Percentiles rank a stretch among this genome's conserved stretches.
These are phyloP conservation scores for Apiotrichum veenhuisii DNA, from an alignment of 1,284 basidiomycete species.

Conservation along the genomic window DNA sequence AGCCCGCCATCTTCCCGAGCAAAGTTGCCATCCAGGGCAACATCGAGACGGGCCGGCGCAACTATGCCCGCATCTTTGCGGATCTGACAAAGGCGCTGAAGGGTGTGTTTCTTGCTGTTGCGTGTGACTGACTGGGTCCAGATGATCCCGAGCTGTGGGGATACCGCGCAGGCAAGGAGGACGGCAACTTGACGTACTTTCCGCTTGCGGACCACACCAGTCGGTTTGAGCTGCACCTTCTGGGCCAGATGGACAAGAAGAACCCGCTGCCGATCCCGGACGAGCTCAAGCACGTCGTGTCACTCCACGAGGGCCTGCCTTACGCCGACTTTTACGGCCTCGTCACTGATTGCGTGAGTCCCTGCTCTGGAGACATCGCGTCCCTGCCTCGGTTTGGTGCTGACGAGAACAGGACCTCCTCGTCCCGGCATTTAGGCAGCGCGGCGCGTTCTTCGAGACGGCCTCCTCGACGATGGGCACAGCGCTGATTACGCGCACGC, in stretches of 20 bases:
- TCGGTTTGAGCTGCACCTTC: constrained; percentile 8
- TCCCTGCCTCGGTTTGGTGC: neutral
- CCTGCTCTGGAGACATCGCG: no score
- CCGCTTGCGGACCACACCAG: neutral
- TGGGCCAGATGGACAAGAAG: constrained; percentile 3
- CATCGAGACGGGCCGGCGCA: constrained; percentile 7
- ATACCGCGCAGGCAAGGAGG: neutral
- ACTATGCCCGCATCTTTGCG: constrained; percentile 8
- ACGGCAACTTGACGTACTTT: neutral
- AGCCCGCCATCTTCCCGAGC: neutral
- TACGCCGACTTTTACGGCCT: constrained; percentile 10
- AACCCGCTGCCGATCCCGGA: neutral
- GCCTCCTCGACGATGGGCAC: constrained; percentile 9
- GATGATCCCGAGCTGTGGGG: constrained; percentile 10
- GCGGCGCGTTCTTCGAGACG: constrained; percentile 4
- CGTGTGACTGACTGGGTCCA: neutral
- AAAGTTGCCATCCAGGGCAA: constrained; percentile 14
- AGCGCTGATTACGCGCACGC: constrained; percentile 7
- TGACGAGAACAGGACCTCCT: constrained; percentile 4
- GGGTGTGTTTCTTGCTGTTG: neutral
- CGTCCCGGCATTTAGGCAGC: constrained; percentile 2
- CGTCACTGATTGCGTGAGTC: constrained; percentile 4
- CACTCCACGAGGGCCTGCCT: neutral
- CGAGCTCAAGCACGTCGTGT: constrained; percentile 2
- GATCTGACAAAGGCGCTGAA: neutral